These are phyloP conservation scores for Mastigamoeba balamuthi DNA, from an alignment of 78 protist species.

Conservation along the genomic window DNA sequence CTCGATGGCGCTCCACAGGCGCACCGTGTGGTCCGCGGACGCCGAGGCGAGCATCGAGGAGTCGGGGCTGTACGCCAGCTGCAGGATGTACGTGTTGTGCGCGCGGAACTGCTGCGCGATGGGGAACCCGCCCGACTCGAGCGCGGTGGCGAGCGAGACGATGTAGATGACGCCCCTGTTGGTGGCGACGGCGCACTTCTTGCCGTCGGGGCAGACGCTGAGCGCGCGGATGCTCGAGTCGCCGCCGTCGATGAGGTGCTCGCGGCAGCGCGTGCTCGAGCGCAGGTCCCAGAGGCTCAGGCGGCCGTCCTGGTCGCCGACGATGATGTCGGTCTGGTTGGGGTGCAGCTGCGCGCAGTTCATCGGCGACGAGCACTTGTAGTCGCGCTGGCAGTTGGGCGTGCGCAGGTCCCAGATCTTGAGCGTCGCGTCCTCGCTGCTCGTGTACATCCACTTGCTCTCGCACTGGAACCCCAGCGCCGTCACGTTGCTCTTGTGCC, in stretches of 20 bases:
- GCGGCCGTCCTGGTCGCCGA: slow-evolving; percentile 82
- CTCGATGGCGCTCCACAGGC: slow-evolving; percentile 59
- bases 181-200: slow-evolving; percentile 67
- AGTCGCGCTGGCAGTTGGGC: slow-evolving; percentile 75
- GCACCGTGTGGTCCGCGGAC: slow-evolving; percentile 82
- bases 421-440: slow-evolving; percentile 85
- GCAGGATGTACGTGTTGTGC: slow-evolving; percentile 66
- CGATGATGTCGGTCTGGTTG: slow-evolving; percentile 76
- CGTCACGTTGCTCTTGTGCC: slow-evolving; percentile 83
- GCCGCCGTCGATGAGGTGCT: no score
- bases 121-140: neutral
- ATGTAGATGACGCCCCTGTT: slow-evolving; percentile 38
- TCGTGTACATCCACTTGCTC: slow-evolving; percentile 83
- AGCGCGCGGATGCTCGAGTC: no score
- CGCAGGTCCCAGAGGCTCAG: slow-evolving; percentile 87
- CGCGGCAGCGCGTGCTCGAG: no score
- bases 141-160: neutral
- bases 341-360: slow-evolving; percentile 77
- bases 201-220: slow-evolving; percentile 48
- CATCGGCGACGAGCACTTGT: slow-evolving; percentile 47
- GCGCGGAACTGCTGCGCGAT: slow-evolving; percentile 32
- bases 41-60: slow-evolving; percentile 72
- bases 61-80: slow-evolving; percentile 68
- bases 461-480: slow-evolving; percentile 78
- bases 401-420: slow-evolving; percentile 90